Evolutionary conservation across 2,329 filamentous ascomycete genomes (phyloP), one percentile per base, ranked within the genome.

Genomic region (Trichoderma breve): DNA sequence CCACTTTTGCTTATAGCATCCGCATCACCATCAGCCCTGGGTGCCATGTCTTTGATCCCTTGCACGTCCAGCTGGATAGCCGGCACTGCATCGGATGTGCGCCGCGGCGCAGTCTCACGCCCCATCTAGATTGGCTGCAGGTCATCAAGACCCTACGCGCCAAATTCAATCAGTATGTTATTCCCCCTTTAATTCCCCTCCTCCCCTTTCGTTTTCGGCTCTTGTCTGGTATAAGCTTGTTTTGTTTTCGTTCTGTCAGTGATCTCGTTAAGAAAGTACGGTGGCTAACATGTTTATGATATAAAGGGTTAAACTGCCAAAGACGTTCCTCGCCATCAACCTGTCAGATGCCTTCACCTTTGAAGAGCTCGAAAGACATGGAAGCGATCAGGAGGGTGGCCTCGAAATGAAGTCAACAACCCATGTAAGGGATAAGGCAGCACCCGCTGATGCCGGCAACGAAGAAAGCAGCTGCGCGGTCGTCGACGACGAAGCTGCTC

Each of bases 1-100:
- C 92, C 66, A 91, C 90, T 2, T 98, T 95, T 82, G 93, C 94
- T 70, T 99, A 99, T 83, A 96, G 92, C 78, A 99, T 99, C 80
- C 92, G 95, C 73, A 98, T 99, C 80, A 96, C 93, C 32, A 94
- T 99, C 78, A 96, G 92, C 75, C 96, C 97, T 2, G 96, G 96
- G 12, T 98, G 95, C 78, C 96, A 99, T 82, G 95, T 97, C 14
- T 97, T 95, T 80, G 96, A 98, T 81, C 96, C 96, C 6, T 87
- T 99, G 32, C 95, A 99, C 80, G 95, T 99, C 75, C 94, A 97
- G 84, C 89, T 99, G 32, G 96, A 99, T 81, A 96, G 93, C 77
- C 93, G 96, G 77, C 96, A 99, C 81, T 97, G 94, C 81, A 99
- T 99, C 77, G 95, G 95, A 53, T 97, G 93, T 80, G 94, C 95